Evolutionary conservation across 2,329 filamentous ascomycete species (phyloP), one percentile per base, ranked within the genome.

Genomic region (Verticillium tricorpus): DNA sequence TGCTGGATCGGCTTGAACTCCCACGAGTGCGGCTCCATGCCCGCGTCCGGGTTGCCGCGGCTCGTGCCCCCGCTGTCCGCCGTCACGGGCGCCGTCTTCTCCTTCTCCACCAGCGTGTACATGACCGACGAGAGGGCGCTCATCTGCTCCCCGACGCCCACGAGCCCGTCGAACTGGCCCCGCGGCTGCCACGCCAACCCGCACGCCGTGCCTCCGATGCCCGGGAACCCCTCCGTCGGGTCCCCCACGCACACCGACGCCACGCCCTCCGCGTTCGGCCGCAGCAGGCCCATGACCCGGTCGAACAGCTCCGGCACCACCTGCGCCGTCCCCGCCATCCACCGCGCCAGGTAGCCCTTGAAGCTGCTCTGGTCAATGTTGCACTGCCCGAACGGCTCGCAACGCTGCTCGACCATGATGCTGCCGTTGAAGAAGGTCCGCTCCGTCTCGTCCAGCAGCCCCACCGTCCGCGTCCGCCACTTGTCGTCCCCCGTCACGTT

Each of bases 301-400:
- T 79, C 73, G 63, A 74, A 77, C 1, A 81, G 84, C 65, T 80
- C 78, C 1, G 86, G 82, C 1, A 82, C 85, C 68, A 88, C 71
- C 70, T 84, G 80, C 7, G 80, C 74, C 1, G 84, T 82, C 19
- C 76, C 77, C 1, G 85, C 81, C 70, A 89, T 74, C 85, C 88
- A 93, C 55, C 90, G 87, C 31, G 85, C 76, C 31, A 92, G 78
- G 72, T 91, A 92, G 12, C 88, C 89, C 76, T 93, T 93, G 85
- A 92, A 93, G 57, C 82, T 86, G 69, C 83, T 83, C 76, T 92
- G 89, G 72, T 93, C 89, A 65, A 81, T 81, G 76, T 91, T 85
- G 80, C 90, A 93, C 31, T 78, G 79, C 61, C 77, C 75, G 62
- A 74, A 74, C 8, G 73, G 75, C 76, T 93, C 90, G 76, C 90